A percentile compares a stretch with the other conserved stretches of the same genome.
These are phyloP conservation scores for Domatiomyces globalis DNA, from an alignment of 2,329 filamentous ascomycete species.

Conservation along the genomic window DNA sequence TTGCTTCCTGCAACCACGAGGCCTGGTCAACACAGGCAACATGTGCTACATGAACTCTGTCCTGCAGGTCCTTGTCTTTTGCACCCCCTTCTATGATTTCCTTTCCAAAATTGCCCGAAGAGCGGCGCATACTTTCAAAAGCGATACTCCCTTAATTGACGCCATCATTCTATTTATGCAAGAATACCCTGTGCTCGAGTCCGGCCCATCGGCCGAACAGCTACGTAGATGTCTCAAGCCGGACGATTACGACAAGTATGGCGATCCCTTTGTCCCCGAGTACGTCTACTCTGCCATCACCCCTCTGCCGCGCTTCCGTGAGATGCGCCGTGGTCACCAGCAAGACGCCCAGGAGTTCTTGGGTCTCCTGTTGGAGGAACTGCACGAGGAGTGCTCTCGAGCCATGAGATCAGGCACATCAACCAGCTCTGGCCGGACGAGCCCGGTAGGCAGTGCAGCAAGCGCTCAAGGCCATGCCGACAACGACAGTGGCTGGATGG, in stretches of 20 bases:
- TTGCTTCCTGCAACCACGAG: slow-evolving; percentile 78
- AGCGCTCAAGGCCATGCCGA: slow-evolving; percentile 29
- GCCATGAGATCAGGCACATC: slow-evolving; percentile 48
- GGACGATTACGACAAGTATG: slow-evolving; percentile 76
- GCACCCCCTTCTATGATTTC: slow-evolving; percentile 87
- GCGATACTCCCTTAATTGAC: slow-evolving; percentile 83
- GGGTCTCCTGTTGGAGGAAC: slow-evolving; percentile 77
- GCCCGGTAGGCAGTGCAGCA: slow-evolving; percentile 29
- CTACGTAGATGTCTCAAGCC: slow-evolving; percentile 61
- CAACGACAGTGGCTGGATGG: slow-evolving; percentile 64
- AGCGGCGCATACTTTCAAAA: slow-evolving; percentile 83
- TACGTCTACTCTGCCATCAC: slow-evolving; percentile 92
- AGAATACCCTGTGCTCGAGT: slow-evolving; percentile 76
- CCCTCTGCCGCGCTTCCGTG: slow-evolving; percentile 71
- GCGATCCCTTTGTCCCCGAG: slow-evolving; percentile 80
- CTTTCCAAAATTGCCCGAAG: slow-evolving; percentile 73
- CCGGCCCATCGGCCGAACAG: slow-evolving; percentile 59
- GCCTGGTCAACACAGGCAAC: slow-evolving; percentile 91
- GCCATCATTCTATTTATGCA: slow-evolving; percentile 95
- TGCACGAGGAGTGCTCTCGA: slow-evolving; percentile 80
- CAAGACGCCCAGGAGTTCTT: slow-evolving; percentile 97
- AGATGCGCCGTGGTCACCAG: slow-evolving; percentile 89
- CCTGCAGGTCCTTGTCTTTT: slow-evolving; percentile 88
- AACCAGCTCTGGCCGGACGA: slow-evolving; percentile 32
- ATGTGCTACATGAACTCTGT: slow-evolving; percentile 99